Base-by-base conservation (phyloP, 225 moss, liverwort and hornwort genomes). In the Polytrichum commune region DNA sequence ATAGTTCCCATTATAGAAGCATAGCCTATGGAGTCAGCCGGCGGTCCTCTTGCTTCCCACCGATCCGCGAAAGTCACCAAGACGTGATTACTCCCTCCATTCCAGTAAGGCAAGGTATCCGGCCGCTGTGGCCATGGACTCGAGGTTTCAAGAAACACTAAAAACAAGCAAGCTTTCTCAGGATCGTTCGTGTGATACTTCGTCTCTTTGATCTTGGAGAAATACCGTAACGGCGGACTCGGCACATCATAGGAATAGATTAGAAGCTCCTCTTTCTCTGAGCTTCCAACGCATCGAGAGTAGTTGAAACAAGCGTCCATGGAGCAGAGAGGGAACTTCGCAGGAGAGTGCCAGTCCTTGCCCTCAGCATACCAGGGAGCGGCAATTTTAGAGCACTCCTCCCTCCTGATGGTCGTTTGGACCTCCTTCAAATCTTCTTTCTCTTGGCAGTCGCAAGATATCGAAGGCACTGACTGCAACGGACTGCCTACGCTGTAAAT, bases 221-320 rank as follows among this genome's bases (percentile, higher is more conserved):
- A 91, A 72, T 77, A 95, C 7, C 89, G 86, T 4, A 78, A 3
- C 1, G 91, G 88, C 4, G 55, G 53, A 35, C 78, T n/a, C 0
- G 90, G 93, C 29, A 64, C 2, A 68, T 89, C 75, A 69, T 95
- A 95, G 3, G 86, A 72, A 65, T 83, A 95, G 46, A 95, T 79
- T 23, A 87, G 85, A 61, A 95, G 87, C 79, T 95, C 92, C 5
- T 86, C 72, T 46, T 46, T 16, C 46, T 46, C 46, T 46, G 46
- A 46, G 72, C 80, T 74, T 13, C 70, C 28, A 23, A 85, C 86
- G 64, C 95, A 95, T 29, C 76, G 79, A 27, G 92, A 84, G 83
- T 69, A 95, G 73, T 95, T 80, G 72, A 95, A 92, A 69, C 95
- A 95, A 4, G 77, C 73, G 30, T 95, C 95, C 90, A 95, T 90